Percentiles rank a stretch among this genome's conserved stretches.
Conservation (phyloP, 1,284 basidiomycete species). For the Ustilago tritici region DNA sequence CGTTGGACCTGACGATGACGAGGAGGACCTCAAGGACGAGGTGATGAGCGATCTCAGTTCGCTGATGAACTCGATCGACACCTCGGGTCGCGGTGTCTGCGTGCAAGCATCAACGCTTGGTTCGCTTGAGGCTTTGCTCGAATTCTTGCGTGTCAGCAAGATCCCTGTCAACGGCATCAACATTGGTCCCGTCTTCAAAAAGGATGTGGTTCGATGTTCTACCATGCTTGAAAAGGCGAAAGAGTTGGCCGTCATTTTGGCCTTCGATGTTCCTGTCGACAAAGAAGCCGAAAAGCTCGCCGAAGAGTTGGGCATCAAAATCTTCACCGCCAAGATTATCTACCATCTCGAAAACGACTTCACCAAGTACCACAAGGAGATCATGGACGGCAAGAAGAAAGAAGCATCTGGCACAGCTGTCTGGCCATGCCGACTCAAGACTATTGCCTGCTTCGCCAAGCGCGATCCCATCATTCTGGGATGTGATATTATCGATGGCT, state of each 20-base stretch:
- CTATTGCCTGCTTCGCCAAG: conserved; percentile 91
- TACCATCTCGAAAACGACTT: conserved; percentile 99
- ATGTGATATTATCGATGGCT: conserved; percentile 93
- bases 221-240: conserved; percentile 97
- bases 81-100: conserved; percentile 93
- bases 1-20: conserved; percentile 91
- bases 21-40: conserved; percentile 92
- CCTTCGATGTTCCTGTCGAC: conserved; percentile 92
- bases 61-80: conserved; percentile 90
- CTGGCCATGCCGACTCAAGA: conserved; percentile 95
- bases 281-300: conserved; percentile 91
- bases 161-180: conserved; percentile 91
- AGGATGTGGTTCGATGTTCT: conserved; percentile 90
- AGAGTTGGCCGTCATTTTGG: conserved; percentile 93
- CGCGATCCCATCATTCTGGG: conserved; percentile 96
- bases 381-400: conserved; percentile 88
- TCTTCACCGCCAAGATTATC: conserved; percentile 99
- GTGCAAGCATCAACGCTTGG: conserved; percentile 98
- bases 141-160: conserved; percentile 94
- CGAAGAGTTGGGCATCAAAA: conserved; percentile 89
- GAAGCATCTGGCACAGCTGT: conserved; percentile 95
- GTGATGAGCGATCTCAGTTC: conserved; percentile 96
- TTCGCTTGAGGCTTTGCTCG: conserved; percentile 94
- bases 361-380: conserved; percentile 93
- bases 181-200: conserved; percentile 97